A percentile compares a stretch with the other conserved stretches of the same genome.
These are phyloP conservation scores for Globisporangium orthogonon DNA, from an alignment of 352 stramenopile species.

Conservation along the genomic window DNA sequence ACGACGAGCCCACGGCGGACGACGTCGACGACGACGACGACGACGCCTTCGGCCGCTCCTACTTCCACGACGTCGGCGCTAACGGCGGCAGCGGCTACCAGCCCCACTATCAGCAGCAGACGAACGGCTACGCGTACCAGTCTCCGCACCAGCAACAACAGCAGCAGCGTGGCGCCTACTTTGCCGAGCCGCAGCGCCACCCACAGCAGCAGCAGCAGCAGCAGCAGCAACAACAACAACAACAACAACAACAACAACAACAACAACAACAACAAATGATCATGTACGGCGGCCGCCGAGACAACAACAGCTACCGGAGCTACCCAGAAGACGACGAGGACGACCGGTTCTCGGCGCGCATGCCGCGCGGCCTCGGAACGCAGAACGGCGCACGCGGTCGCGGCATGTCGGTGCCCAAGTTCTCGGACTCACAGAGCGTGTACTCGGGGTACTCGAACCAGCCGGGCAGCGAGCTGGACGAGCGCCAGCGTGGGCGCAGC, in stretches of 20 bases:
- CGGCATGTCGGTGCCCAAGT: conserved; percentile 1
- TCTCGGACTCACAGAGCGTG: conserved; percentile 14
- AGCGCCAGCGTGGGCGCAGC: conserved; percentile 10
- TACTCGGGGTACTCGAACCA: conserved; percentile 32
- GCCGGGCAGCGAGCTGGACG: conserved; percentile 2
- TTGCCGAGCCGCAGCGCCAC: conserved; percentile 9
- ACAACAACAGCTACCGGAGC: conserved; percentile 14
- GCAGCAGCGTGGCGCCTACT: conserved; percentile 15
- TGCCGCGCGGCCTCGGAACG: neutral
- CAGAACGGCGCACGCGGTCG: neutral
- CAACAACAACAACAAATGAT: conserved; percentile 4
- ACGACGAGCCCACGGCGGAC: conserved; percentile 20
- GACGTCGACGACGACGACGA: conserved; percentile 25
- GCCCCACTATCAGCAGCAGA: conserved; percentile 17
- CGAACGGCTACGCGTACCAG: conserved; percentile 7
- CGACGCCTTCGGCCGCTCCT: conserved; percentile 32
- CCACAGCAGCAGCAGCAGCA: conserved; percentile 10
- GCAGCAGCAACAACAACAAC: conserved; percentile 9
- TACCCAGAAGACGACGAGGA: conserved; percentile 30
- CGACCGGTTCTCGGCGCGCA: conserved; percentile 12
- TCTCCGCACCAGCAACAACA: conserved; percentile 15
- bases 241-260: conserved; percentile 7
- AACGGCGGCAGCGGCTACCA: conserved; percentile 21
- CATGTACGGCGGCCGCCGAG: neutral
- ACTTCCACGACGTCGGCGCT: conserved; percentile 26